These are phyloP conservation scores for Pichia nakasei DNA, from an alignment of 805 yeast species.

Conservation along the genomic window DNA sequence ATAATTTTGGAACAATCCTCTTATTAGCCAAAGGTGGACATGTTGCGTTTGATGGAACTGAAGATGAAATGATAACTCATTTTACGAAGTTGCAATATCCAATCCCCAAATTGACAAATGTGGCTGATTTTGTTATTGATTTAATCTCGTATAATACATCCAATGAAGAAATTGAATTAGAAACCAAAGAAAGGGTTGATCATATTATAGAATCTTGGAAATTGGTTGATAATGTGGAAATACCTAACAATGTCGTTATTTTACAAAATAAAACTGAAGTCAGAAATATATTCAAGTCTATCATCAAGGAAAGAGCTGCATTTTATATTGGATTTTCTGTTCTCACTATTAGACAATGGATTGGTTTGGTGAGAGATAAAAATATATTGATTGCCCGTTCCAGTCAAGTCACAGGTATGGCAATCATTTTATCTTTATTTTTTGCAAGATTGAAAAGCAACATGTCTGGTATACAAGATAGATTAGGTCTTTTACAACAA, in stretches of 20 bases:
- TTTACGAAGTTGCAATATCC: slow-evolving; percentile 41
- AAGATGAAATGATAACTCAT: slow-evolving; percentile 36
- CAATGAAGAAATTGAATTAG: slow-evolving; percentile 31
- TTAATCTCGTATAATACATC: slow-evolving; percentile 51
- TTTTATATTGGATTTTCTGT: slow-evolving; percentile 29
- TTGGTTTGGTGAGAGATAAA: slow-evolving; percentile 38
- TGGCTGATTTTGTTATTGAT: slow-evolving; percentile 72
- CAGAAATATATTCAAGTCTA: slow-evolving; percentile 19
- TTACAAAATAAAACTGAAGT: slow-evolving; percentile 14
- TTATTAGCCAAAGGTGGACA: slow-evolving; percentile 65
- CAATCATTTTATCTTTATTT: slow-evolving; percentile 56
- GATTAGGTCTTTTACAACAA: slow-evolving; percentile 73
- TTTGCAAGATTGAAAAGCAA: slow-evolving; percentile 50
- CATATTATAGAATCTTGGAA: slow-evolving; percentile 33
- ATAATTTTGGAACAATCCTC: slow-evolving; percentile 60
- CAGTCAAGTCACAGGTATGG: slow-evolving; percentile 55
- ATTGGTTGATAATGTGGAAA: background rate
- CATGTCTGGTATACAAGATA: slow-evolving; percentile 47
- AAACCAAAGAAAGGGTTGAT: slow-evolving; percentile 33
- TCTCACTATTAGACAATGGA: slow-evolving; percentile 29
- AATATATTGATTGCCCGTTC: slow-evolving; percentile 59
- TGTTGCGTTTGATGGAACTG: slow-evolving; percentile 59
- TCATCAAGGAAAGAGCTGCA: slow-evolving; percentile 24
- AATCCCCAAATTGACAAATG: slow-evolving; percentile 53
- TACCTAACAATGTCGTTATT: background rate